Conservation (phyloP, 2,329 filamentous ascomycete genomes). For the Fusarium sp. region DNA sequence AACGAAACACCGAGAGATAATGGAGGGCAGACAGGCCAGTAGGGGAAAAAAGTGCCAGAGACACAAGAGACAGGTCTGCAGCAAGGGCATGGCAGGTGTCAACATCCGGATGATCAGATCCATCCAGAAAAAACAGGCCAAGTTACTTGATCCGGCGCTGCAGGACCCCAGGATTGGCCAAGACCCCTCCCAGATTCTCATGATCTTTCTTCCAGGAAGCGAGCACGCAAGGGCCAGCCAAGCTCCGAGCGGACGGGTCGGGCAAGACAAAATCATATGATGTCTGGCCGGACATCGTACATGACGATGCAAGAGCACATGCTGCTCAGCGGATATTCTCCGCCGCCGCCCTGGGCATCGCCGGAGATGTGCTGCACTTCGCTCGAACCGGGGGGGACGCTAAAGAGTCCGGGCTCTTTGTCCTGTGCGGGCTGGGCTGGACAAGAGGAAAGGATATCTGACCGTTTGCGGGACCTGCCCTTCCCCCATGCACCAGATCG, state of each 20-base stretch:
- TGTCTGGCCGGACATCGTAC: conserved; percentile 11
- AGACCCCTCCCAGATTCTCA: conserved; percentile 23
- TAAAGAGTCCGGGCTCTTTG: conserved; percentile 1
- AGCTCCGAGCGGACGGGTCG: conserved; percentile 23
- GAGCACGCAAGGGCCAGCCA: conserved; percentile 15
- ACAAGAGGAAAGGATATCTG: background rate
- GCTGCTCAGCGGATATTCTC: conserved; percentile 29
- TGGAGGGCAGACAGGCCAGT: conserved; percentile 7
- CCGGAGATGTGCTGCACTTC: background rate
- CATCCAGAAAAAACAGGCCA: background rate
- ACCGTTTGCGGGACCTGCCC: conserved; percentile 19
- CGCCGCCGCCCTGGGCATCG: conserved; percentile 4
- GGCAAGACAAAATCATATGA: conserved; percentile 31
- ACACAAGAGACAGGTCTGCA: conserved; percentile 9
- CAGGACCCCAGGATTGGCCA: conserved; percentile 38
- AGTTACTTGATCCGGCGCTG: conserved; percentile 31
- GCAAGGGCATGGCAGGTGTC: background rate
- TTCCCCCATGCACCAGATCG: conserved; percentile 16
- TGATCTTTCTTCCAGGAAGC: conserved; percentile 16
- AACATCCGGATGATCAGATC: conserved; percentile 12
- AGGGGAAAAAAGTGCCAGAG: conserved; percentile 10
- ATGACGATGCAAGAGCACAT: conserved; percentile 11
- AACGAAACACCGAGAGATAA: conserved; percentile 31
- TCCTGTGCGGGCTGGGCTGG: background rate
- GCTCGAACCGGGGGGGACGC: background rate